Conservation (phyloP, 306 rosid genomes). For the Elaeagnus macrophylla region DNA sequence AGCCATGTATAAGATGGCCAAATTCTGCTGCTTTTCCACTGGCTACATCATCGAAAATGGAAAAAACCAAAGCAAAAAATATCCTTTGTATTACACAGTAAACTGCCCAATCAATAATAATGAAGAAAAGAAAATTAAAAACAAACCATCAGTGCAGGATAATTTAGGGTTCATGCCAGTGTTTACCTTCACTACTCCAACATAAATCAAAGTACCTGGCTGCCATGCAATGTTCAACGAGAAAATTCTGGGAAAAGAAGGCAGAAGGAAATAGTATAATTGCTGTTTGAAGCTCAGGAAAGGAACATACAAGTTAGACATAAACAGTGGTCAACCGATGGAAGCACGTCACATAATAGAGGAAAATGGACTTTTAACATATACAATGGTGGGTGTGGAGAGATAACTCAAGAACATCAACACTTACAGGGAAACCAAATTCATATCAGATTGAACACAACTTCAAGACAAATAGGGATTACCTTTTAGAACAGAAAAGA, state of each 20-base stretch:
- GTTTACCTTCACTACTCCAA: slow-evolving; percentile 72
- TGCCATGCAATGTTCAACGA: slow-evolving; percentile 49
- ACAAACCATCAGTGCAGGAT: slow-evolving; percentile 81
- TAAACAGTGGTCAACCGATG: not conserved
- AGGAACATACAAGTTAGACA: not conserved
- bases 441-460: too few species aligned
- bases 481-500: too few species aligned
- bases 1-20: slow-evolving; percentile 77
- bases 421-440: too few species aligned
- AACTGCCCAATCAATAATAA: not conserved
- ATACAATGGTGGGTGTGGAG: too few species aligned
- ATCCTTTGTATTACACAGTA: not conserved
- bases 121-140: slow-evolving; percentile 10
- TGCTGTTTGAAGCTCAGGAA: not conserved
- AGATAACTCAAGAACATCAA: too few species aligned
- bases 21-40: slow-evolving; percentile 75
- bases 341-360: not conserved
- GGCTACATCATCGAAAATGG: slow-evolving; percentile 29
- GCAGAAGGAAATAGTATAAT: slow-evolving; percentile 5
- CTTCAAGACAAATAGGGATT: too few species aligned
- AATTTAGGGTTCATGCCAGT: slow-evolving; percentile 87
- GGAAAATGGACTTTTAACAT: not conserved
- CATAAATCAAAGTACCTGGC: slow-evolving; percentile 67
- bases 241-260: slow-evolving; percentile 59
- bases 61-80: too few species aligned